A percentile compares a stretch with the other conserved stretches of the same genome.
Evolutionary conservation across 108 stramenopile species (phyloP).

Genomic region (Skeletonema marinoi): DNA sequence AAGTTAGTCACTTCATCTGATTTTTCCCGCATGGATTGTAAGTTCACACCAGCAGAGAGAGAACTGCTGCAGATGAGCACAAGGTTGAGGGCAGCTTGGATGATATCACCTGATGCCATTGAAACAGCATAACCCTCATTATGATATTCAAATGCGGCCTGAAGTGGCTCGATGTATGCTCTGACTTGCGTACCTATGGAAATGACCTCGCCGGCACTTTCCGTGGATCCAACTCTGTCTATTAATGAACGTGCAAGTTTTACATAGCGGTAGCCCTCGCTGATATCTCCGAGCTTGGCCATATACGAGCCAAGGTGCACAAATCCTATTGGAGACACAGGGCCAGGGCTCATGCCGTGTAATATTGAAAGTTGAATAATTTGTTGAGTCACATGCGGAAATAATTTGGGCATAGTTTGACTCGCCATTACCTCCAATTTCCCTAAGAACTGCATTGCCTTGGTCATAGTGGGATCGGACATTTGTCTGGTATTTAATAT

Average conservation of each 20-base stretch:
- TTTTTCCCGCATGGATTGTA: too few relatives aligned
- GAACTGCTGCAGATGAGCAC: too few relatives aligned
- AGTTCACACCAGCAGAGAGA: too few relatives aligned
- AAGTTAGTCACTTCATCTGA: too few relatives aligned
- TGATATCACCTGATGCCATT: constrained; percentile 16
- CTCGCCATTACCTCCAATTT: background rate
- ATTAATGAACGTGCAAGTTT: constrained; percentile 9
- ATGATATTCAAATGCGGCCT: constrained; percentile 1
- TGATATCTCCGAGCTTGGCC: constrained; percentile 5
- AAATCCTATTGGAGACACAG: too few relatives aligned
- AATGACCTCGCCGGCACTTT: constrained; percentile 16
- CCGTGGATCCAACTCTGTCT: background rate
- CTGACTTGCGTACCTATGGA: background rate
- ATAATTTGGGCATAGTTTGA: background rate
- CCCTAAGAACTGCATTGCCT: constrained; percentile 12
- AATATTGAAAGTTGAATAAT: too few relatives aligned
- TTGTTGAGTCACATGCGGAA: background rate
- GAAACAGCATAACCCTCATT: constrained; percentile 1
- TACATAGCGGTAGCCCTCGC: constrained; percentile 12
- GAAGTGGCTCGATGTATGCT: too few relatives aligned
- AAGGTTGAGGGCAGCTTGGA: too few relatives aligned
- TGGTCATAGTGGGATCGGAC: constrained; percentile 11
- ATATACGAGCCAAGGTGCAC: constrained; percentile 9
- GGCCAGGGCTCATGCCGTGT: too few relatives aligned
- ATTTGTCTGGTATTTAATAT: constrained; percentile 11